Conservation (phyloP, 2,329 filamentous ascomycete species). For the Alternaria ventricosa region DNA sequence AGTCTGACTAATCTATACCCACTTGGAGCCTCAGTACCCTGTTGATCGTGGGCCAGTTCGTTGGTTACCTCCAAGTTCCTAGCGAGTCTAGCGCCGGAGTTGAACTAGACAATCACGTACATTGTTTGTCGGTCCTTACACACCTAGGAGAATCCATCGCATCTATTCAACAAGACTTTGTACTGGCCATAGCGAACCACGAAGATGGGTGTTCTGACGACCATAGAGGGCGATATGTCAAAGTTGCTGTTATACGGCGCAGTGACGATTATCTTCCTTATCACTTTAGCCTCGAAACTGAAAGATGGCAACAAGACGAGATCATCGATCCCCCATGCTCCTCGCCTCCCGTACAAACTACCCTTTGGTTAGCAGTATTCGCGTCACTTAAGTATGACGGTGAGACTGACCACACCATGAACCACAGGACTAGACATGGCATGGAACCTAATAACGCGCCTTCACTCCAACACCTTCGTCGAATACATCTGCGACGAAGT, state of each 20-base stretch:
- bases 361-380: background rate
- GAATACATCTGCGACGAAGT: slow-evolving; percentile 12
- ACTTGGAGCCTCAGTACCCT: background rate
- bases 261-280: background rate
- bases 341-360: slow-evolving; percentile 4
- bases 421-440: slow-evolving; percentile 9
- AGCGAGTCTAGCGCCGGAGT: background rate
- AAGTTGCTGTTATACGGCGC: background rate
- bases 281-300: background rate
- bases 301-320: background rate
- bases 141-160: background rate
- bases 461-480: slow-evolving; percentile 7
- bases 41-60: background rate
- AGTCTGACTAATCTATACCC: background rate
- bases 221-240: background rate
- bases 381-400: background rate
- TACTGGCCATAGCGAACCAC: background rate
- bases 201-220: slow-evolving; percentile 1
- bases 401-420: background rate
- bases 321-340: background rate
- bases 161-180: background rate
- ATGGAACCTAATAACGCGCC: slow-evolving; percentile 7
- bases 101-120: background rate
- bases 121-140: background rate
- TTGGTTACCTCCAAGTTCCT: background rate